Evolutionary conservation across 2,329 filamentous ascomycete genomes (phyloP), one percentile per base, ranked within the genome.

Genomic region (Sclerotinia sclerotiorum): DNA sequence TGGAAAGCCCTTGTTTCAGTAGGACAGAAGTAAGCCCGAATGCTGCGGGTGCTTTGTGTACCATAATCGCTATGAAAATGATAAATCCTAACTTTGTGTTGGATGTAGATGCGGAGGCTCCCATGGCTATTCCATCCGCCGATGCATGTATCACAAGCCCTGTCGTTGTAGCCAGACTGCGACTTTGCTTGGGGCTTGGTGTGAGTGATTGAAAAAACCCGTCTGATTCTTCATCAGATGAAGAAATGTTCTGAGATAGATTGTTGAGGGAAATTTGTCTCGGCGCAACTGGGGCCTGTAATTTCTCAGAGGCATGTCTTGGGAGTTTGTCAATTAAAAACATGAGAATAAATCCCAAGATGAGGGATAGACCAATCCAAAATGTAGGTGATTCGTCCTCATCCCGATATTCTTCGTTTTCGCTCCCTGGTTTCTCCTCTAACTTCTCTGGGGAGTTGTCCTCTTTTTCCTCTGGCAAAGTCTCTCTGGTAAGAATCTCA

Each of bases 121-220:
- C 95, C 80, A 99, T 89, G 2, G 95, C 95, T 70, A 99, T 97
- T 21, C 95, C 95, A 76, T 99, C 95, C 2, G 95, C 94, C 2
- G 92, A 91, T 0, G 95, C 93, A 78, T 99, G 95, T 69, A 99
- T 98, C 6, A 98, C 91, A n/a, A 99, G 83, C 0, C 95, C 95
- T 0, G 92, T 90, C 0, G 95, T 99, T 2, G 94, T 94, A n/a
- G 92, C 90, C 67, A 93, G 82, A 68, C 86, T 87, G 68, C 87
- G 85, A 13, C 85, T 85, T 68, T 86, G 84, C 73, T 84, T 85
- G 13, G 84, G 86, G 13, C 82, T 84, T 19, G 84, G 86, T 19
- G 84, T 81, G 75, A 87, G 82, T 44, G 82, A 87, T 60, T 84
- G 85, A 35, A 89, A 76, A 72, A 90, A 89, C 1, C 85, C 82